These are phyloP conservation scores for Plantago major DNA, from an alignment of 257 asterid species.

Conservation along the genomic window DNA sequence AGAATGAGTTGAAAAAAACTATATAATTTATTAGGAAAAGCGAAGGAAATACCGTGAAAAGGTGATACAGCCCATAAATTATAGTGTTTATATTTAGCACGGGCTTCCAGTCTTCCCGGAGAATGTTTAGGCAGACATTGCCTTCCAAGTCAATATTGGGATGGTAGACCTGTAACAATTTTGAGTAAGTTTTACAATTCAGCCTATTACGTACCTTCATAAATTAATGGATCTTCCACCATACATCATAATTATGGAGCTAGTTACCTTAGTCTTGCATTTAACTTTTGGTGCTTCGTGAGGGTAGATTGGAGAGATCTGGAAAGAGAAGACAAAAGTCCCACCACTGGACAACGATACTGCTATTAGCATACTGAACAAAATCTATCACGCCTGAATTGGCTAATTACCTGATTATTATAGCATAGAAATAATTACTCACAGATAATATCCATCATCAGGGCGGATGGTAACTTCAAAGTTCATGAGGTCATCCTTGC, in stretches of 20 bases:
- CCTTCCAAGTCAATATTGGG: slow-evolving; percentile 97
- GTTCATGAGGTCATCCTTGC: slow-evolving; percentile 94
- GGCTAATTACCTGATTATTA: background rate
- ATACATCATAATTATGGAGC: background rate
- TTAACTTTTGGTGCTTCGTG: slow-evolving; percentile 99
- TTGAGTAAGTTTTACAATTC: background rate
- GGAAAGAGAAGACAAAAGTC: slow-evolving; percentile 81
- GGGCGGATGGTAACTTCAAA: slow-evolving; percentile 90
- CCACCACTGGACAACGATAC: slow-evolving; percentile 53
- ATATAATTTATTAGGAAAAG: no score
- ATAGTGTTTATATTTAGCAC: slow-evolving; percentile 89
- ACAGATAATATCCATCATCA: slow-evolving; percentile 87
- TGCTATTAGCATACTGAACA: slow-evolving; percentile 15
- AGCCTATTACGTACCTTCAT: background rate
- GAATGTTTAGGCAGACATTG: slow-evolving; percentile 96
- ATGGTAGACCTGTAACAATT: slow-evolving; percentile 70
- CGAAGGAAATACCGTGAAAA: slow-evolving; percentile 63
- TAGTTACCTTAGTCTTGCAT: slow-evolving; percentile 94
- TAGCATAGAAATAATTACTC: slow-evolving; percentile 22
- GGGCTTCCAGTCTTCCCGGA: slow-evolving; percentile 99
- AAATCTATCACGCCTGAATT: background rate
- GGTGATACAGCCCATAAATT: slow-evolving; percentile 84
- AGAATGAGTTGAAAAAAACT: background rate
- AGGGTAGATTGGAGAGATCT: slow-evolving; percentile 86
- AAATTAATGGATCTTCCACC: background rate